Conservation (phyloP, 495 filamentous ascomycete species). For the Amniculicola lignicola region DNA sequence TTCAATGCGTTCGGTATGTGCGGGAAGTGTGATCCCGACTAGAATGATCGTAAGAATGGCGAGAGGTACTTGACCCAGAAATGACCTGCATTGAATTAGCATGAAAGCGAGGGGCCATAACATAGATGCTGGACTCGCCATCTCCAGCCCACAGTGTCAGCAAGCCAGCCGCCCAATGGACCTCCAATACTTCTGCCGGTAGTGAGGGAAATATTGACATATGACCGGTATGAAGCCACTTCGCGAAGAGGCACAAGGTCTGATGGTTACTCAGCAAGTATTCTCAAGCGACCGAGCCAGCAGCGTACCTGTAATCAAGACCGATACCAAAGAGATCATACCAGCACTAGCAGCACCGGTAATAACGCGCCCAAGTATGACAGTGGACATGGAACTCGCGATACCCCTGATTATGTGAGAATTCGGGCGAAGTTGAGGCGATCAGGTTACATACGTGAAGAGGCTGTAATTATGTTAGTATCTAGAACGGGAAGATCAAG, state of each 20-base stretch:
- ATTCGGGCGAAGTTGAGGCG: no score
- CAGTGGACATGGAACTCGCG: conserved; percentile 11
- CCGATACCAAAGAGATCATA: conserved; percentile 25
- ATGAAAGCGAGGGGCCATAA: background rate
- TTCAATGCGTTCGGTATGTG: background rate
- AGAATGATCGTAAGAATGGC: conserved; percentile 54
- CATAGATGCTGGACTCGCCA: conserved; percentile 42
- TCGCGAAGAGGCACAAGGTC: conserved; percentile 66
- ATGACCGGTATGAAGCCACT: conserved; percentile 63
- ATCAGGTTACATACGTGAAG: no score
- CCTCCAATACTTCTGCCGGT: conserved; percentile 63
- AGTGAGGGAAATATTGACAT: conserved; percentile 63
- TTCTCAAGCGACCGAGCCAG: background rate
- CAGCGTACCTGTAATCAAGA: conserved; percentile 24
- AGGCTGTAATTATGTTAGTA: no score
- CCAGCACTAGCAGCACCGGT: conserved; percentile 25
- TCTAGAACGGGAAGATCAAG: no score
- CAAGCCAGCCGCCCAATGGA: conserved; percentile 61
- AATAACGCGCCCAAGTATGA: conserved; percentile 28
- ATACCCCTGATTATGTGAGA: conserved; percentile 11
- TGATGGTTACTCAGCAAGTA: conserved; percentile 3
- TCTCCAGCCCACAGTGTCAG: conserved; percentile 65
- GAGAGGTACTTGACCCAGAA: conserved; percentile 57
- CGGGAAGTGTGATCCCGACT: conserved; percentile 47
- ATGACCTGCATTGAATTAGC: conserved; percentile 49